Conservation (phyloP, 202 grass and related monocot species). For the Panicum hallii region DNA sequence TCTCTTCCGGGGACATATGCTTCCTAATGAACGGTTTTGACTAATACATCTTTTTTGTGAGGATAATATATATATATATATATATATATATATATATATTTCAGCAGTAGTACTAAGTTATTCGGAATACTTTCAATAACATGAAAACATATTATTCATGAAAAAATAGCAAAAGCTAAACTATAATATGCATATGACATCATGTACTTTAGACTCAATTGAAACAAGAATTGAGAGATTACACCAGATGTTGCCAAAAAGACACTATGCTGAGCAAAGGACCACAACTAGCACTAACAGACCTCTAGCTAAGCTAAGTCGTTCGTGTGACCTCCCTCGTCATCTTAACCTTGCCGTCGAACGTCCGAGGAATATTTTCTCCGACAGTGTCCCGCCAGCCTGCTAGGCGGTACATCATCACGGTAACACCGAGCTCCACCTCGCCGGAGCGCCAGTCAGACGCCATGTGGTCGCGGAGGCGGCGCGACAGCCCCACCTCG, state of each 20-base stretch:
- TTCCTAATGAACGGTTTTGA: too few species aligned
- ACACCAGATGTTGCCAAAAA: not conserved
- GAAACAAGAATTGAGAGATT: not conserved
- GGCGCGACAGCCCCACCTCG: conserved; percentile 38
- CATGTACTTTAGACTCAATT: not conserved
- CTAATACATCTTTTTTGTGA: too few species aligned
- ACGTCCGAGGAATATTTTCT: not conserved
- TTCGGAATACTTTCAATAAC: too few species aligned
- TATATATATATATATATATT: too few species aligned
- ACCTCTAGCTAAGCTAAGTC: not conserved
- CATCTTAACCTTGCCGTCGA: not conserved
- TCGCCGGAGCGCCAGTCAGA: conserved; percentile 18
- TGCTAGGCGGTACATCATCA: not conserved
- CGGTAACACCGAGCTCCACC: conserved; percentile 26
- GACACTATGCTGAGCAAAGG: too few species aligned
- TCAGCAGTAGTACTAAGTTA: too few species aligned
- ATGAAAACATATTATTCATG: too few species aligned
- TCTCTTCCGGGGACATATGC: too few species aligned
- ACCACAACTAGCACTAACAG: too few species aligned
- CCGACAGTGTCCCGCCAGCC: not conserved
- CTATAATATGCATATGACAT: too few species aligned
- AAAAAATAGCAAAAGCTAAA: too few species aligned
- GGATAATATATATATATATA: too few species aligned
- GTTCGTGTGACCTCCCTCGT: not conserved
- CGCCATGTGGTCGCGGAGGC: conserved; percentile 33